phyloP scores from a whole-genome alignment of 148 eudicot genomes.

The Persicaria tinctoria region DNA sequence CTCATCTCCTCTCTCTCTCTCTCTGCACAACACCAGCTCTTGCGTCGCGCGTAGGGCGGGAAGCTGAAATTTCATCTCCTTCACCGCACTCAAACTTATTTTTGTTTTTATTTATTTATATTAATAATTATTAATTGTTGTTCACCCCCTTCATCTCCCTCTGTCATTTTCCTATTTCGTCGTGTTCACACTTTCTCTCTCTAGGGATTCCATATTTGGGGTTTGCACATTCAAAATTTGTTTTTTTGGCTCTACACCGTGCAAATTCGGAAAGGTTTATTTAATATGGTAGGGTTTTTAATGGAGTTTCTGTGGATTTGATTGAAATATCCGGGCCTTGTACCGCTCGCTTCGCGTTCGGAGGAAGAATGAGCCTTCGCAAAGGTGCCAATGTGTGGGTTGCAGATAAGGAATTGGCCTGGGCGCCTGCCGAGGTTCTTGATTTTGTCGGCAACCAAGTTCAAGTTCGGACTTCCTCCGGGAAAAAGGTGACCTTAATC shows the following conservation, averaged over 20 bases:
- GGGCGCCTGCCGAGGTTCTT: constrained; percentile 70
- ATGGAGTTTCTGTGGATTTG: constrained; percentile 6
- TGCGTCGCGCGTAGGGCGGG: constrained; percentile 11
- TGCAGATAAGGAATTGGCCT: constrained; percentile 57
- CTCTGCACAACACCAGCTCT: not conserved
- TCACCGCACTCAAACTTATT: not conserved
- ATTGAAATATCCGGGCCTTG: not conserved
- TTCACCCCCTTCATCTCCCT: not conserved
- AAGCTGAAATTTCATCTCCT: not conserved
- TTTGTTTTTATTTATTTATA: not conserved
- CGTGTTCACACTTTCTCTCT: constrained; percentile 10
- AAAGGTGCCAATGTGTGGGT: constrained; percentile 88
- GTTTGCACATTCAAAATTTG: not conserved
- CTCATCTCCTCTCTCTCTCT: not conserved
- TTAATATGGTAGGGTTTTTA: not conserved
- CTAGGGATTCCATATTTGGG: constrained; percentile 8
- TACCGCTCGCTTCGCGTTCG: not conserved
- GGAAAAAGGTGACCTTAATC: constrained; percentile 41
- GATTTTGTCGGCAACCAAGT: constrained; percentile 53
- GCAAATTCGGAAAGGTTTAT: not conserved
- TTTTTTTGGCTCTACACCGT: not conserved
- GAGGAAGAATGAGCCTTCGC: constrained; percentile 40
- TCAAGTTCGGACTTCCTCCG: constrained; percentile 46
- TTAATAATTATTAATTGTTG: no score
- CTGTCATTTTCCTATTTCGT: constrained; percentile 10